These are phyloP conservation scores for Termitomyces sp. DNA, from an alignment of 768 basidiomycete species.

Conservation along the genomic window DNA sequence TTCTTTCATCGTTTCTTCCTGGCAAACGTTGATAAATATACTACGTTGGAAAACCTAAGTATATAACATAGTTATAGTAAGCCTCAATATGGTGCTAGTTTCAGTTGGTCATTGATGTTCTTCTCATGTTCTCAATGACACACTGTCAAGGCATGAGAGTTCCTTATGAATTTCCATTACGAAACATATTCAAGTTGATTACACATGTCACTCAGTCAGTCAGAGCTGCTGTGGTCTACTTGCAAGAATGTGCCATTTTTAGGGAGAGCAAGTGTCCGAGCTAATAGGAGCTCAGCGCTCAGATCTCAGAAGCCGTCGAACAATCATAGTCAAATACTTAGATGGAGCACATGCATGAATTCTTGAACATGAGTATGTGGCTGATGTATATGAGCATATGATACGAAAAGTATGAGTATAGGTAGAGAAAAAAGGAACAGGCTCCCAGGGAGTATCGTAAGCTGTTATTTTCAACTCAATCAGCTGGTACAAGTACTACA, in stretches of 20 bases:
- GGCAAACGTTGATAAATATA: background rate
- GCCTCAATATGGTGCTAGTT: background rate
- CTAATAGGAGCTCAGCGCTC: no score
- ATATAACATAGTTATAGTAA: no score
- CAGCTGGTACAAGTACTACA: constrained; percentile 8
- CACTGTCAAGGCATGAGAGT: background rate
- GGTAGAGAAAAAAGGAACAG: background rate
- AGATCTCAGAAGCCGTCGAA: background rate
- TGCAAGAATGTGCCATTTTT: background rate
- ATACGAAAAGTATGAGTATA: constrained; percentile 4
- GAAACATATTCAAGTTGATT: background rate
- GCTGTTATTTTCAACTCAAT: background rate
- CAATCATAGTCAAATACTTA: no score
- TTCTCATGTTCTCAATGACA: background rate
- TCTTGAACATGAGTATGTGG: background rate
- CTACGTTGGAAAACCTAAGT: background rate
- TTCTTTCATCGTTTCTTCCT: background rate
- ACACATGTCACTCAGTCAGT: background rate
- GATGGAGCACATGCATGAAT: background rate
- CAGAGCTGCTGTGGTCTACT: background rate
- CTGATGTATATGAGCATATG: background rate
- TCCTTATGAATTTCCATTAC: background rate
- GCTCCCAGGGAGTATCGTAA: constrained; percentile 3
- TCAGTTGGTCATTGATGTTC: background rate
- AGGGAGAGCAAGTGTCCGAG: background rate